These are phyloP conservation scores for Teratosphaeria epicoccoides DNA, from an alignment of 2,329 filamentous ascomycete species.

Conservation along the genomic window DNA sequence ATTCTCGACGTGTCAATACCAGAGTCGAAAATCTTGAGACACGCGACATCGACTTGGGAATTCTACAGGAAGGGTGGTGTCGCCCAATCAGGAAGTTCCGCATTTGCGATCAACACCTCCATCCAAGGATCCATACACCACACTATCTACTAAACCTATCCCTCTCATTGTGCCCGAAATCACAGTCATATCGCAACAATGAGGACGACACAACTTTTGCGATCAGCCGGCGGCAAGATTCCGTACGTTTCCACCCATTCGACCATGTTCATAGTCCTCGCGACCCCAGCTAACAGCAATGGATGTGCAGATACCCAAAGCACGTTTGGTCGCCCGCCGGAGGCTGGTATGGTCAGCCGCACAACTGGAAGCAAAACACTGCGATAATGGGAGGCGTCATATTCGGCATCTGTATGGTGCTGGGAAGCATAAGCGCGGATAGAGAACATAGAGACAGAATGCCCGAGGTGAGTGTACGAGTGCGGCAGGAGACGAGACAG, in stretches of 20 bases:
- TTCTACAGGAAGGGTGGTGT: not conserved
- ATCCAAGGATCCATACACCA: slow-evolving; percentile 12
- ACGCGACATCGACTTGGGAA: slow-evolving; percentile 1
- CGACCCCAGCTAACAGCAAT: not conserved
- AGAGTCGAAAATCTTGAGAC: slow-evolving; percentile 1
- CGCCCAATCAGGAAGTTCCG: not conserved
- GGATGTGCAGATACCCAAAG: slow-evolving; percentile 20
- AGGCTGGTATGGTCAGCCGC: slow-evolving; percentile 92
- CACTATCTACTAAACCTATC: slow-evolving; percentile 5
- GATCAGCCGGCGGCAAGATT: slow-evolving; percentile 71
- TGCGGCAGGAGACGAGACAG: not conserved
- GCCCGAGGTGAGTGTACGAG: slow-evolving; percentile 46
- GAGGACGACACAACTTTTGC: slow-evolving; percentile 21
- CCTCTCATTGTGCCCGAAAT: not conserved
- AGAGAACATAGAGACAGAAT: slow-evolving; percentile 63
- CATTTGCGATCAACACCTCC: slow-evolving; percentile 4
- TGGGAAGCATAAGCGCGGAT: slow-evolving; percentile 61
- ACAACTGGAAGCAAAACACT: slow-evolving; percentile 93
- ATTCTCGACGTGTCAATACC: not conserved
- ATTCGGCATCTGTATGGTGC: slow-evolving; percentile 55
- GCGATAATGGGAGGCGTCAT: slow-evolving; percentile 60
- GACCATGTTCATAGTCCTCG: not conserved
- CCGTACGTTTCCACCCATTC: slow-evolving; percentile 40
- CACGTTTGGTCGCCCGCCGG: slow-evolving; percentile 96
- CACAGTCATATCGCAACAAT: slow-evolving; percentile 12